Base-by-base conservation (phyloP, 306 rosid genomes). In the Dalbergia cochinchinensis region DNA sequence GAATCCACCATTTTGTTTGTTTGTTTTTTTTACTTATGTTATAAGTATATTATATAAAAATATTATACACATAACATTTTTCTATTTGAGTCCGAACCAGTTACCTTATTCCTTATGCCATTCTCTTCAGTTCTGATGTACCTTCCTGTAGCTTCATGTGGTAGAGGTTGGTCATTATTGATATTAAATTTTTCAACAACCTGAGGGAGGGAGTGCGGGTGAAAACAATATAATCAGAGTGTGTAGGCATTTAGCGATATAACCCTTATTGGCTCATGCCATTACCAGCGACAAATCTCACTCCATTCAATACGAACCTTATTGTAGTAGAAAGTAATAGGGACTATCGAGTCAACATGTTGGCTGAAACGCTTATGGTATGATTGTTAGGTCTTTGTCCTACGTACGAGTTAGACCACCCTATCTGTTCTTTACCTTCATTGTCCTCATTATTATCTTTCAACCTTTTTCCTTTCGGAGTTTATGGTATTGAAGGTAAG, bases 311-410 rank as follows among this genome's bases (percentile, higher is more conserved):
- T 73, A 69, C 58, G 33, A 65, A 14, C 78, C 62, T 33, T 69
- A 33, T 77, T 33, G 78, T 47, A 47, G 53, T 26, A 26, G 6
- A 42, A 71, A 71, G 34, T 15, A 26, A 53, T 70, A 34, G 69
- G 42, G 81, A 16, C 60, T 22, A 70, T 76, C 31, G 71, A 37
- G 77, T 68, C 14, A 71, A 41, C 68, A 63, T 22, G 20, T 53
- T 31, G 65, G 71, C 45, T 50, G 15, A 75, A 51, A 54, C 51
- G 8, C 83, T 72, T 72, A 4, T 54, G 16, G 9, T 20, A 57
- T 65, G 31, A 22, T 81, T 74, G 69, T 67, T 74, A 76, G 71
- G 71, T 67, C 70, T 44, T 44, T 68, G 75, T 69, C 84, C 79
- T 53, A 53, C 15, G 4, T 64, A 53, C 15, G 4, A 37, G 13